A percentile compares a stretch with the other conserved stretches of the same genome.
These are phyloP conservation scores for Phoma sp. DNA, from an alignment of 2,329 filamentous ascomycete genomes.

Conservation along the genomic window DNA sequence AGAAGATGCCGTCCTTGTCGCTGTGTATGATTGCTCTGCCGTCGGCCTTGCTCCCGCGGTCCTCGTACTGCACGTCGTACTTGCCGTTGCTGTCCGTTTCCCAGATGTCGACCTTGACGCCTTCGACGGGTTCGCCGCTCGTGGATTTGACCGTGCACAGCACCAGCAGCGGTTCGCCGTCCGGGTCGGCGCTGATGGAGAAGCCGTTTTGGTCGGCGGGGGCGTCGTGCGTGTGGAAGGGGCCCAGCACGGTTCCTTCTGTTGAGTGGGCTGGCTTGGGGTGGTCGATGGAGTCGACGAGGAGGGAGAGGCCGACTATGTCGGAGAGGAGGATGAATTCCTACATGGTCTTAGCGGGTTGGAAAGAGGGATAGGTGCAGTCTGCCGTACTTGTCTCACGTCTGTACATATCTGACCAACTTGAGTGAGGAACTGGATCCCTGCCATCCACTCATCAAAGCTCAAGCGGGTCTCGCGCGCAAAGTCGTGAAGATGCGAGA, in stretches of 20 bases:
- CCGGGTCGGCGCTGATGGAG: conserved; percentile 70
- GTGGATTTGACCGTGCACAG: conserved; percentile 75
- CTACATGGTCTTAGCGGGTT: conserved; percentile 41
- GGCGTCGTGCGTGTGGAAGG: conserved; percentile 84
- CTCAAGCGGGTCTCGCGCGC: conserved; percentile 78
- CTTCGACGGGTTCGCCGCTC: conserved; percentile 65
- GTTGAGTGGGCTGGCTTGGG: conserved; percentile 74
- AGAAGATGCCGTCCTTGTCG: conserved; percentile 77
- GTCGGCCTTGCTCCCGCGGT: conserved; percentile 65
- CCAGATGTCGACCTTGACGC: conserved; percentile 81
- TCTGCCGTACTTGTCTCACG: conserved; percentile 67
- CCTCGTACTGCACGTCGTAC: conserved; percentile 80
- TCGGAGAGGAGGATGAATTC: conserved; percentile 86
- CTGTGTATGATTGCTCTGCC: conserved; percentile 74
- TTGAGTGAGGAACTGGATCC: conserved; percentile 72
- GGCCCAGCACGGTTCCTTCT: conserved; percentile 80
- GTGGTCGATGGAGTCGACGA: conserved; percentile 84
- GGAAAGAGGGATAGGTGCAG: neutral
- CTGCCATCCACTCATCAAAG: conserved; percentile 79
- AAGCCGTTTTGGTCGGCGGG: conserved; percentile 62
- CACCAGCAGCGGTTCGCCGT: conserved; percentile 73
- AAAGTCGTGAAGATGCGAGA: conserved; percentile 82
- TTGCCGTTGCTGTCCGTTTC: conserved; percentile 81
- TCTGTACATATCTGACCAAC: conserved; percentile 77
- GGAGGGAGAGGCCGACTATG: conserved; percentile 76